Percentiles rank a stretch among this genome's conserved stretches.
These are phyloP conservation scores for Leccinum pachyderme DNA, from an alignment of 1,284 basidiomycete species.

Conservation along the genomic window DNA sequence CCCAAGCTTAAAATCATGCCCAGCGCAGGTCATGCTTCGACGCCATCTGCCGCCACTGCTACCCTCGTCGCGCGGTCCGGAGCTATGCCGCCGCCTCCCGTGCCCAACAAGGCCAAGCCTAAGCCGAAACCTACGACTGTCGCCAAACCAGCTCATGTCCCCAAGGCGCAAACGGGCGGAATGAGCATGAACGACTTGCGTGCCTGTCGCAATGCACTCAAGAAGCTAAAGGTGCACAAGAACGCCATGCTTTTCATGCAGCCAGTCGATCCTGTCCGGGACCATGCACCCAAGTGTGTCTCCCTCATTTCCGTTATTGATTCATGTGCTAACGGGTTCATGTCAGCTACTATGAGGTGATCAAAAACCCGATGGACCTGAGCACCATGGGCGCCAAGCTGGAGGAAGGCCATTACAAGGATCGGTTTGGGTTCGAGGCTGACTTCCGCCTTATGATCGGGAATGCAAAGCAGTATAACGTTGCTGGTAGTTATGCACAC, in stretches of 20 bases:
- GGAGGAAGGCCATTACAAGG: conserved; percentile 83
- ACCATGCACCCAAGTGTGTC: conserved; percentile 76
- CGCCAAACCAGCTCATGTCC: conserved; percentile 47
- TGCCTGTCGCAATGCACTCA: conserved; percentile 77
- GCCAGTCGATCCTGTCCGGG: conserved; percentile 88
- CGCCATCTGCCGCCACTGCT: conserved; percentile 17
- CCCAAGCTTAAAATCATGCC: conserved; percentile 57
- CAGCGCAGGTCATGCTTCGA: conserved; percentile 21
- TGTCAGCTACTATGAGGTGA: conserved; percentile 82
- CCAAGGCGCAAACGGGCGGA: conserved; percentile 77
- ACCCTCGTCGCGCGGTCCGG: conserved; percentile 22
- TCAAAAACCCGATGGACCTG: conserved; percentile 95
- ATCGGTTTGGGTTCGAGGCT: conserved; percentile 79
- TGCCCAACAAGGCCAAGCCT: conserved; percentile 37
- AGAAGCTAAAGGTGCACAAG: conserved; percentile 77
- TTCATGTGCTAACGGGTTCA: neutral
- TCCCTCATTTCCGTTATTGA: conserved; percentile 25
- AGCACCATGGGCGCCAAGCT: conserved; percentile 88
- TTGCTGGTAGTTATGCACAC: conserved; percentile 69
- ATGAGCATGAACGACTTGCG: conserved; percentile 81
- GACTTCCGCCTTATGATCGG: conserved; percentile 88
- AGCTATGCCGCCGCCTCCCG: conserved; percentile 34
- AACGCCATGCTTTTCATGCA: conserved; percentile 74
- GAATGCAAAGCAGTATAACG: conserved; percentile 90
- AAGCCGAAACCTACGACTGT: conserved; percentile 38